These are phyloP conservation scores for Brasilioporus rufonigricans DNA, from an alignment of 768 basidiomycete genomes.

Conservation along the genomic window DNA sequence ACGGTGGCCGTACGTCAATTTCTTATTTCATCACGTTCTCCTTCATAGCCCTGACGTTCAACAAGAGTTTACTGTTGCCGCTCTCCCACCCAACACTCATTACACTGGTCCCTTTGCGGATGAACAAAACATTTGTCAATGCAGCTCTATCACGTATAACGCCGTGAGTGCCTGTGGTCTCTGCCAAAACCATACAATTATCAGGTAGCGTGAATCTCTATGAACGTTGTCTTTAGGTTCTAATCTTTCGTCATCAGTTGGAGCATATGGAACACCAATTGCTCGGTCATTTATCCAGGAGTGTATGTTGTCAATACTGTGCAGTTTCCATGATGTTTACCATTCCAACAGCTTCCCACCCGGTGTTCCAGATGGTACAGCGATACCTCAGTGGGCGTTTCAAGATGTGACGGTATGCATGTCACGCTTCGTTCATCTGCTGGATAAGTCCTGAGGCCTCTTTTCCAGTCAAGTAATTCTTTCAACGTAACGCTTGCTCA, in stretches of 20 bases:
- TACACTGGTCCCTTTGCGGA: conserved; percentile 34
- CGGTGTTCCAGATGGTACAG: conserved; percentile 45
- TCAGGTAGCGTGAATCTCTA: conserved; percentile 28
- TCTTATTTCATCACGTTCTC: conserved; percentile 3
- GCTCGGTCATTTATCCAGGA: conserved; percentile 35
- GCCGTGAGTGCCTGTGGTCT: conserved; percentile 55
- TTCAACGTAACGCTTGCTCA: conserved; percentile 44
- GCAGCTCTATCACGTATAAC: conserved; percentile 56
- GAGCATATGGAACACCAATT: conserved; percentile 50
- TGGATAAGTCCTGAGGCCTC: conserved; percentile 2
- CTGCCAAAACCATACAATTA: conserved; percentile 47
- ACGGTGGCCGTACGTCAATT: conserved; percentile 37
- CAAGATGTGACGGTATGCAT: conserved; percentile 46
- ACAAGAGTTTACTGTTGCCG: conserved; percentile 38
- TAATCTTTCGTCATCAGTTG: conserved; percentile 39
- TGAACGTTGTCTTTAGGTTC: neutral
- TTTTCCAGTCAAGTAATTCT: conserved; percentile 30
- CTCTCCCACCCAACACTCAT: conserved; percentile 34
- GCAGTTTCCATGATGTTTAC: neutral
- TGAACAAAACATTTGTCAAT: conserved; percentile 41
- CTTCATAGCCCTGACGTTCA: conserved; percentile 2
- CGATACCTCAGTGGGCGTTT: conserved; percentile 64
- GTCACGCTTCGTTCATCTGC: neutral
- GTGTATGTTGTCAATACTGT: conserved; percentile 16
- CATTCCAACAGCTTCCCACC: conserved; percentile 40